Conservation (phyloP, 176 grass and related monocot genomes). For the Paspalum notatum region DNA sequence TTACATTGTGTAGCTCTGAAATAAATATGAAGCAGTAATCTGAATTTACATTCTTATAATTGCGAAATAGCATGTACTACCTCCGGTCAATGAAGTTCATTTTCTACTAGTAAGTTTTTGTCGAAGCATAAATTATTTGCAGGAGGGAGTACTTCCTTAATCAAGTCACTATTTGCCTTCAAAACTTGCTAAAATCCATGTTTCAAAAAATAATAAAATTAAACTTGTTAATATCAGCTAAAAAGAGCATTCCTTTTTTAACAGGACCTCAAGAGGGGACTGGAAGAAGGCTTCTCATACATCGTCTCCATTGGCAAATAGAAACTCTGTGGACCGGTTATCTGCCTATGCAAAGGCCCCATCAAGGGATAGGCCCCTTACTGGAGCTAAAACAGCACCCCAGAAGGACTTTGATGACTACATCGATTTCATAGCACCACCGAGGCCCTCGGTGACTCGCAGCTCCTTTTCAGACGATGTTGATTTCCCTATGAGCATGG, state of each 20-base stretch:
- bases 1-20: not conserved
- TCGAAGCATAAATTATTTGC: no score
- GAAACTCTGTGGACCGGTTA: slow-evolving; percentile 46
- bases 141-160: not conserved
- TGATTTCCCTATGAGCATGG: slow-evolving; percentile 61
- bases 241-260: slow-evolving; percentile 6
- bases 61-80: slow-evolving; percentile 17
- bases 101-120: no score
- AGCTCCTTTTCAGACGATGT: slow-evolving; percentile 65
- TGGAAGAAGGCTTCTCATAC: slow-evolving; percentile 53
- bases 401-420: slow-evolving; percentile 58
- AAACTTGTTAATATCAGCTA: not conserved
- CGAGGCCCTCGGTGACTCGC: slow-evolving; percentile 58
- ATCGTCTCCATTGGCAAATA: slow-evolving; percentile 47
- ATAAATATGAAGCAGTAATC: slow-evolving; percentile 8
- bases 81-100: no score
- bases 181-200: slow-evolving; percentile 4
- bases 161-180: slow-evolving; percentile 16
- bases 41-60: slow-evolving; percentile 1
- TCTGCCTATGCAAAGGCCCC: slow-evolving; percentile 43
- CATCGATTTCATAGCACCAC: slow-evolving; percentile 59
- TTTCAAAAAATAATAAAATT: not conserved
- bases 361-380: slow-evolving; percentile 54
- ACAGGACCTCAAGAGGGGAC: slow-evolving; percentile 40
- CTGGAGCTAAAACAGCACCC: slow-evolving; percentile 55